A percentile compares a stretch with the other conserved stretches of the same genome.
Conservation (phyloP, 257 asterid species). For the Cinchona pubescens region DNA sequence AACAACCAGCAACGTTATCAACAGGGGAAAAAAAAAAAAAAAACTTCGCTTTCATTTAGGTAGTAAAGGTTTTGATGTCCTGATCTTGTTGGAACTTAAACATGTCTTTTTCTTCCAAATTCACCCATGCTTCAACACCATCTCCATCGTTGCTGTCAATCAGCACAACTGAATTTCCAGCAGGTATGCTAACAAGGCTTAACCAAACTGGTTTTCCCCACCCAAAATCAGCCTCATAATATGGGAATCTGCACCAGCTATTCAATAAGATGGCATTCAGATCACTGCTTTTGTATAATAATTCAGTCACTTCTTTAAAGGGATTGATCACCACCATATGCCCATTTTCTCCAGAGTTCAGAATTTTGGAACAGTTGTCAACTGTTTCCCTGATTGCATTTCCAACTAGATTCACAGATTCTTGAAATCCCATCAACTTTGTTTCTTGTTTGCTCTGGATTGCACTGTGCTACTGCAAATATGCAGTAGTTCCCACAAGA, state of each 20-base stretch:
- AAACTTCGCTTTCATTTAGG: too few species aligned
- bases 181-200: conserved; percentile 22
- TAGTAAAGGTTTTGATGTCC: neutral
- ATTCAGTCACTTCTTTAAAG: conserved; percentile 1
- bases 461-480: neutral
- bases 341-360: conserved; percentile 11
- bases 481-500: conserved; percentile 27
- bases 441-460: neutral
- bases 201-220: conserved; percentile 35
- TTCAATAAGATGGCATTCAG: conserved; percentile 4
- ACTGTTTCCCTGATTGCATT: conserved; percentile 6
- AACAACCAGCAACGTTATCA: too few species aligned
- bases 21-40: too few species aligned
- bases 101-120: conserved; percentile 30
- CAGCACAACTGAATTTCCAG: conserved; percentile 20
- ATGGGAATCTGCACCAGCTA: conserved; percentile 36
- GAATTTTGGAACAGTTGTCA: conserved; percentile 12
- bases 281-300: conserved; percentile 4
- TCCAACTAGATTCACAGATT: conserved; percentile 1
- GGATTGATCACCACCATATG: conserved; percentile 11
- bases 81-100: conserved; percentile 5
- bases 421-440: conserved; percentile 3
- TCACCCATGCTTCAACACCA: conserved; percentile 41
- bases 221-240: conserved; percentile 33
- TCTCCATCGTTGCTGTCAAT: conserved; percentile 31